Evolutionary conservation across 83 land plant species (phyloP).

Genomic region (Diphasiastrum complanatum): DNA sequence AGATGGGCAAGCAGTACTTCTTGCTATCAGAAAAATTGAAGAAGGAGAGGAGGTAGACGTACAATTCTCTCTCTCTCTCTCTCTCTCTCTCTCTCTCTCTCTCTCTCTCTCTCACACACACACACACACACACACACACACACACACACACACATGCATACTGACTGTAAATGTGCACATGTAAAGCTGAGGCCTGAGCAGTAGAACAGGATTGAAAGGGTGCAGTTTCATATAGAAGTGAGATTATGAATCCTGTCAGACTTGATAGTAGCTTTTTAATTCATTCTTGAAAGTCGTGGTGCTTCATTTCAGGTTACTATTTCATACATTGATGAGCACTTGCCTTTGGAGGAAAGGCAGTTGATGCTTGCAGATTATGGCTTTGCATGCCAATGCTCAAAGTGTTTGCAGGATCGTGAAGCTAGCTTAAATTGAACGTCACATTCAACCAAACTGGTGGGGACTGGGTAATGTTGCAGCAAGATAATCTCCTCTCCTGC

Average conservation of each 20-base stretch:
- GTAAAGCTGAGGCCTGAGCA: no score
- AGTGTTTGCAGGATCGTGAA: slow-evolving; percentile 51
- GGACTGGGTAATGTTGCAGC: no score
- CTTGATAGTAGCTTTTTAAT: background rate
- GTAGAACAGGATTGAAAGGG: no score
- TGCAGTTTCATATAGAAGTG: background rate
- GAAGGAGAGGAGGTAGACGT: slow-evolving; percentile 79
- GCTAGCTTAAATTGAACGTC: no score
- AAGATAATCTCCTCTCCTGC: no score
- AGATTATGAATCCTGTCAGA: background rate
- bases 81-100: no score
- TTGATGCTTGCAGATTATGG: slow-evolving; percentile 76
- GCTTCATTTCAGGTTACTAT: slow-evolving; percentile 57
- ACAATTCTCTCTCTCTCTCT: no score
- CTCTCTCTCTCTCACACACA: no score
- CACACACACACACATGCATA: no score
- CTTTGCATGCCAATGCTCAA: slow-evolving; percentile 61
- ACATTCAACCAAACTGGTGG: no score
- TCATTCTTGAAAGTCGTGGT: background rate
- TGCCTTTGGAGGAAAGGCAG: slow-evolving; percentile 60
- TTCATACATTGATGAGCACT: slow-evolving; percentile 83
- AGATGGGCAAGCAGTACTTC: slow-evolving; percentile 75
- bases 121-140: no score
- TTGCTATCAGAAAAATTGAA: slow-evolving; percentile 46
- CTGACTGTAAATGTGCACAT: no score